A percentile compares a stretch with the other conserved stretches of the same genome.
Conservation (phyloP, 495 filamentous ascomycete genomes). For the Penicillium paxilli region DNA sequence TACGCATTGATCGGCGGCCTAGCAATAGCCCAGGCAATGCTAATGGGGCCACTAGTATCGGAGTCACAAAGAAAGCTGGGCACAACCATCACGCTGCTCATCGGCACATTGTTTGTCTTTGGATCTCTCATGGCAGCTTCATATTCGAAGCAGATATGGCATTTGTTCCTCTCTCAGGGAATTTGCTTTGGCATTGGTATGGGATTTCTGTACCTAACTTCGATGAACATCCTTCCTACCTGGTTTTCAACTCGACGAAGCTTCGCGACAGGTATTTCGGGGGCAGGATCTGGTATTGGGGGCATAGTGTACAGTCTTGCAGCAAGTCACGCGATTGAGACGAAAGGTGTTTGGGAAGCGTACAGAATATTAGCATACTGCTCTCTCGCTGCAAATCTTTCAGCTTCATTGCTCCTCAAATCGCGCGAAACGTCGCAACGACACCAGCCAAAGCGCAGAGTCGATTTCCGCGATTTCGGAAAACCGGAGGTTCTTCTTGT, state of each 20-base stretch:
- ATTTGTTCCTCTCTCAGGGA: conserved; percentile 53
- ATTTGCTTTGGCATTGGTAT: conserved; percentile 50
- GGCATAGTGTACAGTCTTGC: conserved; percentile 52
- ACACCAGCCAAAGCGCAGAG: conserved; percentile 51
- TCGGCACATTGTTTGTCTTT: conserved; percentile 41
- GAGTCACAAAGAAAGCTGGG: conserved; percentile 35
- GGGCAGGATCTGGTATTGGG: conserved; percentile 51
- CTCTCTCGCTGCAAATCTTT: conserved; percentile 56
- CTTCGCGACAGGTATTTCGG: conserved; percentile 50
- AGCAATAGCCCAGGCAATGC: background rate
- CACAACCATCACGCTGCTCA: conserved; percentile 37
- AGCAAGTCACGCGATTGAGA: conserved; percentile 17
- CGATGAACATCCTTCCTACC: conserved; percentile 46
- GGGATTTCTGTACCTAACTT: conserved; percentile 51
- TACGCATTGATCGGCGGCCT: conserved; percentile 16
- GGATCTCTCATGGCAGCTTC: conserved; percentile 45
- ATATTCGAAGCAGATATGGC: conserved; percentile 47
- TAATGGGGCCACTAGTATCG: conserved; percentile 8
- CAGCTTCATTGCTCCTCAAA: conserved; percentile 58
- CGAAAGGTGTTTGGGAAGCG: conserved; percentile 59
- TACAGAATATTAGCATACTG: conserved; percentile 68
- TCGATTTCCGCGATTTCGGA: conserved; percentile 57
- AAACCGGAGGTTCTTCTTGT: conserved; percentile 57
- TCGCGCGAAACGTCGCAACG: conserved; percentile 61
- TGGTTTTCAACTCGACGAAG: conserved; percentile 52